These are phyloP conservation scores for Sporopachydermia cereana DNA, from an alignment of 1,139 yeast genomes.

Conservation along the genomic window DNA sequence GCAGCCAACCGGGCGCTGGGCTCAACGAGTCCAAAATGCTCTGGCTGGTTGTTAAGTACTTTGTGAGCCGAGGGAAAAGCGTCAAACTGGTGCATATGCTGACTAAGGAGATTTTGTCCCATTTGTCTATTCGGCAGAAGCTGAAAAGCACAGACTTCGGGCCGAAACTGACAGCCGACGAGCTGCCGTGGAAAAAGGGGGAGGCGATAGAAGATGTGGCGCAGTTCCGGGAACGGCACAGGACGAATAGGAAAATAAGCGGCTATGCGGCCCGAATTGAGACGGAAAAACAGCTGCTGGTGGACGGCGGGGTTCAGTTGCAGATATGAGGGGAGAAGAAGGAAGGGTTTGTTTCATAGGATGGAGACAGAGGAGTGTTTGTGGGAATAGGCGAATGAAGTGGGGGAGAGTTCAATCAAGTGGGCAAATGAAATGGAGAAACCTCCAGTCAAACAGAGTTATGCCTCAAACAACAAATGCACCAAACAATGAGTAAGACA, in stretches of 20 bases:
- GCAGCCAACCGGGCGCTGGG: not conserved
- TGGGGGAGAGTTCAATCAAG: no score
- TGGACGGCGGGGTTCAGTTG: not conserved
- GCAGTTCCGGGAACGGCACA: not conserved
- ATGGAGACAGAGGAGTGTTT: no score
- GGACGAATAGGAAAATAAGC: not conserved
- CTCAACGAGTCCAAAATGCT: not conserved
- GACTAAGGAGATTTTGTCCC: not conserved
- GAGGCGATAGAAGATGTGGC: not conserved
- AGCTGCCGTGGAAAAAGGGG: not conserved
- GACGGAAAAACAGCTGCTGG: not conserved
- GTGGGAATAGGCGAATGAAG: no score
- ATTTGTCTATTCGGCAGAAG: not conserved
- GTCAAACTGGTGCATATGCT: not conserved
- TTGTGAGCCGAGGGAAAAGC: slow-evolving; percentile 5
- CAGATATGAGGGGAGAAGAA: not conserved
- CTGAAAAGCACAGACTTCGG: not conserved
- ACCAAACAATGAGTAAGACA: no score
- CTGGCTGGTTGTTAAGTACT: slow-evolving; percentile 2
- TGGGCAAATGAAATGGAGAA: no score
- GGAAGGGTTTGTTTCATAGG: no score
- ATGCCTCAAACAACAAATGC: no score
- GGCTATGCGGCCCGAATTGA: slow-evolving; percentile 4
- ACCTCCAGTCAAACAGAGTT: no score
- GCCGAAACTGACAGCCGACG: not conserved